A percentile compares a stretch with the other conserved stretches of the same genome.
Evolutionary conservation across 768 basidiomycete species (phyloP).

Genomic region (Trametes cubensis): DNA sequence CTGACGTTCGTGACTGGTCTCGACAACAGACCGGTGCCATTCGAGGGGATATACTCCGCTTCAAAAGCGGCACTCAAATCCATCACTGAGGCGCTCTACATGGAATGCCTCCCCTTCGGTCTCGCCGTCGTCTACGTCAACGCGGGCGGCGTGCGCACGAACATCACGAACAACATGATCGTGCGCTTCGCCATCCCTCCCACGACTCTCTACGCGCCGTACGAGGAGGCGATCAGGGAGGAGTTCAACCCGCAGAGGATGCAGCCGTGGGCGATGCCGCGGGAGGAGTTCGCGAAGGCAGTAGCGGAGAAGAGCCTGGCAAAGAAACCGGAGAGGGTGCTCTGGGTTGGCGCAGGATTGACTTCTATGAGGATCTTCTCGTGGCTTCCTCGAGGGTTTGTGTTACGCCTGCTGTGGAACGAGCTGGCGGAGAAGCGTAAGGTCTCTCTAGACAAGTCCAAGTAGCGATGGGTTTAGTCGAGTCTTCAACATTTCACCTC

Average conservation of each 20-base stretch:
- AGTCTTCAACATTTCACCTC: too few species aligned
- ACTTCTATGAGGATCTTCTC: background rate
- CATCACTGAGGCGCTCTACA: slow-evolving; percentile 64
- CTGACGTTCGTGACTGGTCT: too few species aligned
- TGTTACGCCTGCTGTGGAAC: slow-evolving; percentile 3
- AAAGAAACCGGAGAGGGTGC: slow-evolving; percentile 12
- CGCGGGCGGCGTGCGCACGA: slow-evolving; percentile 62
- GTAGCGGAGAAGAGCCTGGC: slow-evolving; percentile 17
- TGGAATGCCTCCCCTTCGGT: slow-evolving; percentile 76
- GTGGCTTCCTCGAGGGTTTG: slow-evolving; percentile 8
- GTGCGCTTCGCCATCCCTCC: slow-evolving; percentile 46
- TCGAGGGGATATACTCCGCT: slow-evolving; percentile 62
- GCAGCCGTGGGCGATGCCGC: slow-evolving; percentile 10
- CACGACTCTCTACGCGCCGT: slow-evolving; percentile 57
- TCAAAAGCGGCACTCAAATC: slow-evolving; percentile 60
- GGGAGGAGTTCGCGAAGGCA: slow-evolving; percentile 22
- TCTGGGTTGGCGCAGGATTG: slow-evolving; percentile 9
- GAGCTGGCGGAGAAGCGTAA: background rate
- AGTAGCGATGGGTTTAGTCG: too few species aligned
- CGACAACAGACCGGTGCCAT: slow-evolving; percentile 72
- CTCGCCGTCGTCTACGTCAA: slow-evolving; percentile 71
- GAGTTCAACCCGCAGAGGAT: slow-evolving; percentile 57
- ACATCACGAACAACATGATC: slow-evolving; percentile 58
- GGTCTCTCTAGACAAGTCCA: background rate
- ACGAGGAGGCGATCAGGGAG: slow-evolving; percentile 52